These are phyloP conservation scores for Crithidia expoeki DNA, from an alignment of 208 protist genomes.

Conservation along the genomic window DNA sequence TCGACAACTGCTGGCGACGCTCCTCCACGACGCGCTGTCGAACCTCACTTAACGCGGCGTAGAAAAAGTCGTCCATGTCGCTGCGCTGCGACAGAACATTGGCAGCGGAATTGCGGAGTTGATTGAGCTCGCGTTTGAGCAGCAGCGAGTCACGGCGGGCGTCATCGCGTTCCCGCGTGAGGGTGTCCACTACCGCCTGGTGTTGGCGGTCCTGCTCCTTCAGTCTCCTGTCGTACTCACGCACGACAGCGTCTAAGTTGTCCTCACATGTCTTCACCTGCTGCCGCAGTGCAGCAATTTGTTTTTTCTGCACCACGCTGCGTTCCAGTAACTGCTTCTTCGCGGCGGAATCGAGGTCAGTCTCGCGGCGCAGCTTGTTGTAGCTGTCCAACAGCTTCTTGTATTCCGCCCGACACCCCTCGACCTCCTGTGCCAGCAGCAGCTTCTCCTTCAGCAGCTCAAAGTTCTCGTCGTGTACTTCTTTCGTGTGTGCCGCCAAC, in stretches of 20 bases:
- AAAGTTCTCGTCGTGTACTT: conserved; percentile 75
- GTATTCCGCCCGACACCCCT: conserved; percentile 13
- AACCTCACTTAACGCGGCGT: conserved; percentile 82
- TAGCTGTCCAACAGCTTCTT: conserved; percentile 50
- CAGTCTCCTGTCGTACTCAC: conserved; percentile 65
- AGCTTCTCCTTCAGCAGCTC: conserved; percentile 74
- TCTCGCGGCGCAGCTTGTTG: conserved; percentile 43
- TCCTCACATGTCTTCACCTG: conserved; percentile 68
- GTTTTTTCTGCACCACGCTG: conserved; percentile 55
- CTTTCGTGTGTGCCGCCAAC: conserved; percentile 62
- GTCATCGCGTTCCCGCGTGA: conserved; percentile 66
- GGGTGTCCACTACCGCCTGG: conserved; percentile 27
- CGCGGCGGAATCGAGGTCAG: conserved; percentile 41
- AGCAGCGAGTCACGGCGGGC: conserved; percentile 49
- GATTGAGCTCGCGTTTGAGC: conserved; percentile 59
- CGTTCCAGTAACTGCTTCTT: conserved; percentile 53
- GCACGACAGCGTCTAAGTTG: conserved; percentile 49
- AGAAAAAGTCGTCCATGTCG: conserved; percentile 90
- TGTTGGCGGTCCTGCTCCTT: conserved; percentile 36
- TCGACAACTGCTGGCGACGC: conserved; percentile 33
- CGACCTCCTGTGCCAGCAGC: conserved; percentile 59
- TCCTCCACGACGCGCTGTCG: conserved; percentile 62
- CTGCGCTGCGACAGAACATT: conserved; percentile 69
- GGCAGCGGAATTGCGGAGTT: conserved; percentile 57
- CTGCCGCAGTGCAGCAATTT: conserved; percentile 51